Base-by-base conservation (phyloP, 306 rosid genomes). In the Vicia villosa region DNA sequence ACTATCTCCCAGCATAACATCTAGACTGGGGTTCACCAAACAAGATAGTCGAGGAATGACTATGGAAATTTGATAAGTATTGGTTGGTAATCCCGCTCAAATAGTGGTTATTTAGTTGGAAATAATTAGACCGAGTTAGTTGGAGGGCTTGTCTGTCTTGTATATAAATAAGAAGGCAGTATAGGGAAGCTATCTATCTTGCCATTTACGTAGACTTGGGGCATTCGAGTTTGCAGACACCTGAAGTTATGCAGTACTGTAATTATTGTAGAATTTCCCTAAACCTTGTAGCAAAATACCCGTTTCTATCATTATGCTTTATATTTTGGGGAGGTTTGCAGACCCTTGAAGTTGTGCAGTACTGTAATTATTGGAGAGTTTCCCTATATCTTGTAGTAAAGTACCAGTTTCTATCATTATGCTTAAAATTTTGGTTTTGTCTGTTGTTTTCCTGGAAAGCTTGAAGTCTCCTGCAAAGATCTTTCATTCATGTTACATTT, bases 381-480 rank as follows among this genome's bases (percentile, higher is more conserved):
- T 59, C 24, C 24, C 22, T 34, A 15, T 34, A 60, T 15, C 24
- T 40, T 63, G 50, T 19, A n/a, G 10, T 20, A 40, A 38, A 38
- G 14, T 62, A 62, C 13, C 34, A 19, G 49, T 63, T 57, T 70
- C 36, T 50, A 41, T 40, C 63, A 64, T 16, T 30, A 43, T 77
- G 37, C 67, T 55, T 55, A 30, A 40, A 55, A 30, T 42, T 64
- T 46, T 58, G 22, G 14, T 43, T 67, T 67, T 63, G 38, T 51
- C 60, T 30, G 37, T 57, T 75, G 54, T 57, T 70, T 70, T 57
- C 34, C 3, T 68, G 36, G 60, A 56, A 22, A 58, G 68, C 19
- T 57, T 37, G 55, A 58, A 58, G 15, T 66, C 62, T 46, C 15
- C 5, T 32, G 45, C 59, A 57, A 56, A 57, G 50, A 57, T 50